A percentile compares a stretch with the other conserved stretches of the same genome.
Conservation (phyloP, 2,329 filamentous ascomycete genomes). For the Ophiostoma tasmaniense region DNA sequence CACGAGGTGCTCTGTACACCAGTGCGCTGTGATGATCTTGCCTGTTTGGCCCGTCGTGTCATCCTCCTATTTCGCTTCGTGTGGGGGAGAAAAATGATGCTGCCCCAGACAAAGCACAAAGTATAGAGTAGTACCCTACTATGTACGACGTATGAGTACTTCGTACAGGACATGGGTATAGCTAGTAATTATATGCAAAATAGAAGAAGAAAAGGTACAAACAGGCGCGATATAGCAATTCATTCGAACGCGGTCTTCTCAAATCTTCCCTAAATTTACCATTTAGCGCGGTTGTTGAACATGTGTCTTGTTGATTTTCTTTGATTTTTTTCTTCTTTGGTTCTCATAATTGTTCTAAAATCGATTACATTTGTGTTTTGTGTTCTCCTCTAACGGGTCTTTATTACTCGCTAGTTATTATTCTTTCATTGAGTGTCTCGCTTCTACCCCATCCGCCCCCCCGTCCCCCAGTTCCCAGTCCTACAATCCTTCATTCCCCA, state of each 20-base stretch:
- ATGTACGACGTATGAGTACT: too few species aligned
- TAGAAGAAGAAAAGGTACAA: neutral
- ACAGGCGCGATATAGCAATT: neutral
- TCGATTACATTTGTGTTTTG: neutral
- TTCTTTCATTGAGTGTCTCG: neutral
- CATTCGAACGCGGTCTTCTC: neutral
- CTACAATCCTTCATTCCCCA: slow-evolving; percentile 1
- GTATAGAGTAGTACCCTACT: too few species aligned
- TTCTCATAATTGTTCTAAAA: neutral
- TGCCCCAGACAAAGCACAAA: neutral
- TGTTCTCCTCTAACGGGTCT: neutral
- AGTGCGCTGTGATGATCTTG: neutral
- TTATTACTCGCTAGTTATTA: neutral
- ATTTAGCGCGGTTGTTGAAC: neutral
- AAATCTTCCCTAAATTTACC: neutral
- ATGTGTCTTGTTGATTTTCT: neutral
- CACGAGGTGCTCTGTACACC: too few species aligned
- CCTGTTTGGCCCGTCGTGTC: neutral
- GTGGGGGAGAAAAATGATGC: neutral
- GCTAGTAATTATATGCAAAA: neutral
- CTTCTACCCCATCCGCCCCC: neutral
- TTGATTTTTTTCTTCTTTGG: neutral
- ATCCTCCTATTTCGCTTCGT: neutral
- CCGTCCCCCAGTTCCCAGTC: neutral
- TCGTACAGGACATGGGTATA: neutral